Evolutionary conservation across 805 yeast genomes (phyloP).

Genomic region (Barnettozyma sucrosica): DNA sequence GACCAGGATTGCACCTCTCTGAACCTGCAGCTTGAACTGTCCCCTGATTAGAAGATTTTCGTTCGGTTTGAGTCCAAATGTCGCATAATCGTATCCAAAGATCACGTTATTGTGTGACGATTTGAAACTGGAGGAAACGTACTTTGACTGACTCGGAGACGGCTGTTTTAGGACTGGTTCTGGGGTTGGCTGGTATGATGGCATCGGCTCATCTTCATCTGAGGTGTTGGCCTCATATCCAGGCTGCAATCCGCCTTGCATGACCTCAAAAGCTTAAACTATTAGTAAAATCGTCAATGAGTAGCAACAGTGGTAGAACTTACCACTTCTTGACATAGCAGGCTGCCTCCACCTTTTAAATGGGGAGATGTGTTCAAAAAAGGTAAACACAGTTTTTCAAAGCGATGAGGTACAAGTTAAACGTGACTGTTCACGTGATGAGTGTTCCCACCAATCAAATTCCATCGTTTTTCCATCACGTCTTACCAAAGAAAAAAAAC

Average conservation of each 20-base stretch:
- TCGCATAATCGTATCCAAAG: constrained; percentile 27
- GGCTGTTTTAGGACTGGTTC: background rate
- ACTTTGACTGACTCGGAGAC: constrained; percentile 13
- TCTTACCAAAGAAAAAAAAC: constrained; percentile 5
- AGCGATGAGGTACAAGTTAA: background rate
- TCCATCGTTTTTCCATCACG: background rate
- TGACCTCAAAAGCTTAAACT: constrained; percentile 19
- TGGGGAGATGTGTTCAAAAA: no score
- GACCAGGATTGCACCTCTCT: constrained; percentile 41
- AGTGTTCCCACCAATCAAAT: constrained; percentile 8
- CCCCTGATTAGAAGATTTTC: constrained; percentile 44
- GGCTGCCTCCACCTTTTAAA: no score
- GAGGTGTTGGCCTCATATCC: constrained; percentile 20
- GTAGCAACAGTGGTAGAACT: background rate
- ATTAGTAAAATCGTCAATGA: background rate
- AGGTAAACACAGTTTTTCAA: background rate
- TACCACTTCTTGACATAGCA: constrained; percentile 15
- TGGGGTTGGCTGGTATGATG: constrained; percentile 3
- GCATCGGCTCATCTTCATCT: constrained; percentile 13
- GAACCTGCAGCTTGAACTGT: constrained; percentile 37
- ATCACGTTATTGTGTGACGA: constrained; percentile 35
- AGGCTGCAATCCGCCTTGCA: constrained; percentile 16
- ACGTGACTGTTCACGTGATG: constrained; percentile 2
- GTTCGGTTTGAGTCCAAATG: constrained; percentile 37
- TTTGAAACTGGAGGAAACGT: constrained; percentile 31